Evolutionary conservation across 2,329 filamentous ascomycete species (phyloP).

Genomic region (Microcera coccophila): DNA sequence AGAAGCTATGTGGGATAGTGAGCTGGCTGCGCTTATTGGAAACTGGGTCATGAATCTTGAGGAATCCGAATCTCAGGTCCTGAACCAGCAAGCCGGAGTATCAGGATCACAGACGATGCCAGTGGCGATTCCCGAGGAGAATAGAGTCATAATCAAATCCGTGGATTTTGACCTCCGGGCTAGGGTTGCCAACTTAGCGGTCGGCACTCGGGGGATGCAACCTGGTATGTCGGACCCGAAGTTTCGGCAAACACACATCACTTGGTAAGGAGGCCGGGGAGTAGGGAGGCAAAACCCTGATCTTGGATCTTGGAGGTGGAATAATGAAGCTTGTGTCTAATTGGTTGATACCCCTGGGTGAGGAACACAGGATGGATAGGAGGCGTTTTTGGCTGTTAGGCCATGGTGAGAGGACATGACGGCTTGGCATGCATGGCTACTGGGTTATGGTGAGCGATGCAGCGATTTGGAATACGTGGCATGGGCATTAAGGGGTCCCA

Average conservation of each 20-base stretch:
- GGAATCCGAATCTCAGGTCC: conserved; percentile 41
- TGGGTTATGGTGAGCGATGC: too few relatives aligned
- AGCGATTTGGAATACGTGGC: too few relatives aligned
- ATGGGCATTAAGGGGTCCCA: too few relatives aligned
- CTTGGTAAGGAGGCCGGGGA: conserved; percentile 41
- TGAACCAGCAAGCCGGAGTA: conserved; percentile 8
- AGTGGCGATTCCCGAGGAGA: conserved; percentile 46
- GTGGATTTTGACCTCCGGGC: conserved; percentile 55
- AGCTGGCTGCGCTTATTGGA: conserved; percentile 52
- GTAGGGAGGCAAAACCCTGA: too few relatives aligned
- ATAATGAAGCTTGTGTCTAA: neutral
- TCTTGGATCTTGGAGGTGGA: too few relatives aligned
- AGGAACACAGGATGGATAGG: neutral
- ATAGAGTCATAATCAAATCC: conserved; percentile 52
- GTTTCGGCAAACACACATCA: conserved; percentile 43
- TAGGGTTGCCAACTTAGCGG: conserved; percentile 46
- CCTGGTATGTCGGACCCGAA: conserved; percentile 46
- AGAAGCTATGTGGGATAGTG: conserved; percentile 68
- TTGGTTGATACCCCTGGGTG: neutral
- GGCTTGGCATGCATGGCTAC: too few relatives aligned
- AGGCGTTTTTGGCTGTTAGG: too few relatives aligned
- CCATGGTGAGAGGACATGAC: too few relatives aligned
- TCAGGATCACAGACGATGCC: conserved; percentile 4
- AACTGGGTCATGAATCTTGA: conserved; percentile 54
- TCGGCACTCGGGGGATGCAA: conserved; percentile 52